Percentiles rank a stretch among this genome's conserved stretches.
These are phyloP conservation scores for Triadica sebifera DNA, from an alignment of 345 rosid species.

Conservation along the genomic window DNA sequence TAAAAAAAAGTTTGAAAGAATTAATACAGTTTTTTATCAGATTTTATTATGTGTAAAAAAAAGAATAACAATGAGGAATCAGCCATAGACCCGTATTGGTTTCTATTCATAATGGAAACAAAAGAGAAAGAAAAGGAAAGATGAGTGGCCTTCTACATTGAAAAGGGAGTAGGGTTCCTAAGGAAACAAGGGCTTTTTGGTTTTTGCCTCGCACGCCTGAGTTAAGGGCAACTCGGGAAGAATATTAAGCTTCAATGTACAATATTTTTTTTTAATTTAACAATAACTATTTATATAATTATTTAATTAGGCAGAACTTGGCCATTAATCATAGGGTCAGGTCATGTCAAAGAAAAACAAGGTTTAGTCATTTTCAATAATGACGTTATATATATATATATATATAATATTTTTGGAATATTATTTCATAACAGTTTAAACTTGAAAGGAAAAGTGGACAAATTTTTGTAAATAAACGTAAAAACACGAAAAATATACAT, in stretches of 20 bases:
- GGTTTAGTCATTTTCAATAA: conserved; percentile 38
- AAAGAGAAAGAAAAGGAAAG: conserved; percentile 32
- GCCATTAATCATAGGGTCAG: conserved; percentile 38
- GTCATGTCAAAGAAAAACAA: conserved; percentile 30
- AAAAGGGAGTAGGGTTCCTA: conserved; percentile 26
- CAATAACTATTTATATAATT: neutral
- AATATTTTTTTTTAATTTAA: too few relatives aligned
- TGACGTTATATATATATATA: neutral
- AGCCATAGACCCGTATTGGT: too few relatives aligned
- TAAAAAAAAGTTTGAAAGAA: too few relatives aligned
- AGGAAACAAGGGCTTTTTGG: neutral
- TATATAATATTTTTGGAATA: too few relatives aligned
- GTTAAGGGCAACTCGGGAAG: conserved; percentile 25
- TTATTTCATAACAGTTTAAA: too few relatives aligned
- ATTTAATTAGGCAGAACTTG: conserved; percentile 9
- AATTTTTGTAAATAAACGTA: conserved; percentile 33
- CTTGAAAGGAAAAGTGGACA: too few relatives aligned
- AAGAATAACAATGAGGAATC: too few relatives aligned
- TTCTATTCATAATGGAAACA: neutral
- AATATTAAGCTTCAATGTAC: too few relatives aligned
- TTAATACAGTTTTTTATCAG: too few relatives aligned
- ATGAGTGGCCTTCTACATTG: conserved; percentile 37
- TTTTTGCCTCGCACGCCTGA: conserved; percentile 37
- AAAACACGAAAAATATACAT: conserved; percentile 19
- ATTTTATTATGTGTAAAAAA: too few relatives aligned